Conservation (phyloP, 2,329 filamentous ascomycete genomes). For the Fusarium denticulatum region DNA sequence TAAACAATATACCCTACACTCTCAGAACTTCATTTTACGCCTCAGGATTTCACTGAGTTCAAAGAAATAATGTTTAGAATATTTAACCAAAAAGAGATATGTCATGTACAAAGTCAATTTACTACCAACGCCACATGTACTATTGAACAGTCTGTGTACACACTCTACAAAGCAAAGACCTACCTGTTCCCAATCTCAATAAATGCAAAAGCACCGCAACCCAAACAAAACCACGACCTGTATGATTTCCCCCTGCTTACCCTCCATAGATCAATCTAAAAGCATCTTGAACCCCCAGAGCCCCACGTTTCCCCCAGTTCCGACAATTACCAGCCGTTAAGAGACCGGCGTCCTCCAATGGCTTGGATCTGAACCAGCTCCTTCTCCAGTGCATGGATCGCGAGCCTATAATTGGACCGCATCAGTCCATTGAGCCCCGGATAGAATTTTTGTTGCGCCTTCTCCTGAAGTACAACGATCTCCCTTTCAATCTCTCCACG, state of each 20-base stretch:
- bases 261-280: fast-evolving
- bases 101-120: not conserved
- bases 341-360: not conserved
- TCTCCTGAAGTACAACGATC: not conserved
- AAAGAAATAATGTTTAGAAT: no score
- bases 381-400: not conserved
- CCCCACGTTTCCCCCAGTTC: not conserved
- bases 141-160: fast-evolving
- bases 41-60: not conserved
- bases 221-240: not conserved
- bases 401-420: not conserved
- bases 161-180: fast-evolving
- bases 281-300: not conserved
- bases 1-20: not conserved
- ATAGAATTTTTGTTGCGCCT: not conserved
- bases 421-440: not conserved
- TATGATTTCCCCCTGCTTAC: fast-evolving
- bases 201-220: fast-evolving
- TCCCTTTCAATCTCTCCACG: fast-evolving
- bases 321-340: not conserved
- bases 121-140: not conserved
- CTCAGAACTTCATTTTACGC: no score
- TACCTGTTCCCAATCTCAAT: fast-evolving
- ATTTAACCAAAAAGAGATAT: no score
- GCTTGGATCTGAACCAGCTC: not conserved